A percentile compares a stretch with the other conserved stretches of the same genome.
Evolutionary conservation across 2,329 filamentous ascomycete genomes (phyloP).

Genomic region (Venturia oleaginea): DNA sequence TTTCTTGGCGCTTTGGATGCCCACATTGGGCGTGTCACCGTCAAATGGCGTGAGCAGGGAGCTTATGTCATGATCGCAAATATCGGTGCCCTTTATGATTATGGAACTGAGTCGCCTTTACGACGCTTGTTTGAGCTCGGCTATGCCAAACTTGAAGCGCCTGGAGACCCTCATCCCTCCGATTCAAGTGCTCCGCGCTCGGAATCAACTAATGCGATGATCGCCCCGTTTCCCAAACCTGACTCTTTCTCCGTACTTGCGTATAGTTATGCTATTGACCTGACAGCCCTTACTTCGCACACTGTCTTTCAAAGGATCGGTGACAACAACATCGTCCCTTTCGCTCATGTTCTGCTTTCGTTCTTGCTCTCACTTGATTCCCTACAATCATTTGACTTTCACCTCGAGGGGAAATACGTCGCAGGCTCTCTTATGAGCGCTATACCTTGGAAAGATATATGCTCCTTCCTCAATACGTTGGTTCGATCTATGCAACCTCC

Average conservation of each 20-base stretch:
- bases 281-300: slow-evolving; percentile 38
- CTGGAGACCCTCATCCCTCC: too few species aligned
- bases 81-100: slow-evolving; percentile 44
- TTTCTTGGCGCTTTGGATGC: slow-evolving; percentile 48
- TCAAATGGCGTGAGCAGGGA: slow-evolving; percentile 48
- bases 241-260: slow-evolving; percentile 18
- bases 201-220: too few species aligned
- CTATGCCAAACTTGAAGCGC: not conserved
- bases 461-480: slow-evolving; percentile 45
- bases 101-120: slow-evolving; percentile 44
- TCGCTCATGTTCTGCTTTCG: slow-evolving; percentile 52
- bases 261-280: slow-evolving; percentile 25
- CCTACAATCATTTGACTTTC: slow-evolving; percentile 15
- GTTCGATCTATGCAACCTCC: slow-evolving; percentile 26
- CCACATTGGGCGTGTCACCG: slow-evolving; percentile 45
- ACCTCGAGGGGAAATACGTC: slow-evolving; percentile 1
- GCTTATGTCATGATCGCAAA: slow-evolving; percentile 51
- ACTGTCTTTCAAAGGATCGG: slow-evolving; percentile 44
- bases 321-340: slow-evolving; percentile 52
- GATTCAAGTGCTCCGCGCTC: too few species aligned
- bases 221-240: slow-evolving; percentile 15
- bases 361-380: slow-evolving; percentile 43
- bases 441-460: slow-evolving; percentile 42
- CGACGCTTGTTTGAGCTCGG: slow-evolving; percentile 29
- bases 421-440: slow-evolving; percentile 19